Evolutionary conservation across 1,284 basidiomycete species (phyloP).

Genomic region (Sanghuangporus sanghuang): DNA sequence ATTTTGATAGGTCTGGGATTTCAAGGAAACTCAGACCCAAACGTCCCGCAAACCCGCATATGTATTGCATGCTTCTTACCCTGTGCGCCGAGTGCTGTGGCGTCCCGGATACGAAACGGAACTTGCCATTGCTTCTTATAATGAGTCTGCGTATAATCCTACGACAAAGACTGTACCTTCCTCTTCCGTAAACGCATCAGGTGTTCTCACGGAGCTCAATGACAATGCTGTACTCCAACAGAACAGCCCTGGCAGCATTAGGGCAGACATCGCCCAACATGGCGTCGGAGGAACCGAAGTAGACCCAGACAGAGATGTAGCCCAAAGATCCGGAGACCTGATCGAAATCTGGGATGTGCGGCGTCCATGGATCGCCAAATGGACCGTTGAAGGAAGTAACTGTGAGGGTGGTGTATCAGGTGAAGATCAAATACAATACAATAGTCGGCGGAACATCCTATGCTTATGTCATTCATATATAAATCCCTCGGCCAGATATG

Average conservation of each 20-base stretch:
- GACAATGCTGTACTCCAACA: slow-evolving; percentile 2
- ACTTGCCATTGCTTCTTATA: slow-evolving; percentile 65
- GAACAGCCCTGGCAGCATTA: background rate
- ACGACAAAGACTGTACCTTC: slow-evolving; percentile 23
- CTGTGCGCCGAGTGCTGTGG: slow-evolving; percentile 74
- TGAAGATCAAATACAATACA: slow-evolving; percentile 28
- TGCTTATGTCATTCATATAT: slow-evolving; percentile 18
- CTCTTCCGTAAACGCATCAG: slow-evolving; percentile 13
- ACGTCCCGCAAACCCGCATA: slow-evolving; percentile 54
- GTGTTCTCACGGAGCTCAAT: background rate
- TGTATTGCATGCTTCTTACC: slow-evolving; percentile 70
- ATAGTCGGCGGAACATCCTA: background rate
- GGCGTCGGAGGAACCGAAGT: slow-evolving; percentile 14
- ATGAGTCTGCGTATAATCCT: slow-evolving; percentile 44
- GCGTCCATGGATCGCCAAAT: slow-evolving; percentile 78
- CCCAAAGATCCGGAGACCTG: slow-evolving; percentile 40
- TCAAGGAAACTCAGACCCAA: slow-evolving; percentile 30
- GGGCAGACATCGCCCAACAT: background rate
- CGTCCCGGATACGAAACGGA: slow-evolving; percentile 79
- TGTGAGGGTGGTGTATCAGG: slow-evolving; percentile 69
- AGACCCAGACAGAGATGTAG: slow-evolving; percentile 23
- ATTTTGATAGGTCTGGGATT: slow-evolving; percentile 67
- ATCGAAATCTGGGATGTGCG: slow-evolving; percentile 89
- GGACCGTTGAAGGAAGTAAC: slow-evolving; percentile 59
- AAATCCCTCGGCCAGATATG: slow-evolving; percentile 43